Base-by-base conservation (phyloP, 257 asterid genomes). In the Rhazya stricta region DNA sequence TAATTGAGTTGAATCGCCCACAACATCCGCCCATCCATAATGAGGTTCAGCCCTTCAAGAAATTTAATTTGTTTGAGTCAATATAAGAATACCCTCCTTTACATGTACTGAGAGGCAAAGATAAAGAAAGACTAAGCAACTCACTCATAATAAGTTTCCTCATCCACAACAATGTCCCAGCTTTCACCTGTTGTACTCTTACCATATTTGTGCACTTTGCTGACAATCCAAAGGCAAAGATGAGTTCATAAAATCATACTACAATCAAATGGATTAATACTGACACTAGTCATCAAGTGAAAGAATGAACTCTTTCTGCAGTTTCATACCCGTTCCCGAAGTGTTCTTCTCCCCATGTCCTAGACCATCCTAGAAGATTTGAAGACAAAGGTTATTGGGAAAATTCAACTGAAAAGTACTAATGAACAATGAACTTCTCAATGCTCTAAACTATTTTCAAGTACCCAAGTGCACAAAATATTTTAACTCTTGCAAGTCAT, bases 311-410 rank as follows among this genome's bases (percentile, higher is more conserved):
- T 9, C 45, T 10, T 69, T 45, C 51, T 58, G 29, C 69, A 69
- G 50, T 60, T 54, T 69, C 87, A 9, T 85, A 95, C 99, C 99
- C 97, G 7, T 95, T 95, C 69, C 99, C 99, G 0, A 95, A 92
- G 89, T 95, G 99, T 83, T 95, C 99, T 81, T 95, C 99, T 70
- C 99, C 99, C 99, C 99, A 95, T 74, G 97, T 95, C 84, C 99
- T 85, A 3, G 99, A 92, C 99, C 99, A 95, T 78, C 99, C 99
- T 95, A 36, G 37, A 48, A 23, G 19, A 27, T 78, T 80, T 36
- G 60, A 67, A 63, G 42, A 69, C 51, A 67, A 30, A 74, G 27
- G 54, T 66, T n/a, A 61, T 37, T 45, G 0, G 63, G 21, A 18
- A 42, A 68, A 42, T 43, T 45, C 34, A 68, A 42, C 5, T 18